These are phyloP conservation scores for Xylariomycetidae sp. DNA, from an alignment of 2,329 filamentous ascomycete genomes.

Conservation along the genomic window DNA sequence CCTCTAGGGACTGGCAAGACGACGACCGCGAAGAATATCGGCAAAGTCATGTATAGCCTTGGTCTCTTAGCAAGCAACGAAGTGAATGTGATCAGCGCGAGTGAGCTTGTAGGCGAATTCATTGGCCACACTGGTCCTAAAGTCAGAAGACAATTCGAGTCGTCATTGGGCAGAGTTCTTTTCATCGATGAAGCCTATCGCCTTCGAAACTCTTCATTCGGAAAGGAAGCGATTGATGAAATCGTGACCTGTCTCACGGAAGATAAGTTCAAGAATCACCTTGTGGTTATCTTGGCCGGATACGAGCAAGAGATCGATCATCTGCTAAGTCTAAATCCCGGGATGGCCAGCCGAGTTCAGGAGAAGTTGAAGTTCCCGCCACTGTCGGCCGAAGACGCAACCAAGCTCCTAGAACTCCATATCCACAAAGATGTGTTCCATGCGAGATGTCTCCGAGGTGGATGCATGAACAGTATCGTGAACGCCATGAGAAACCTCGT, in stretches of 20 bases:
- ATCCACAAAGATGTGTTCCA: slow-evolving; percentile 4
- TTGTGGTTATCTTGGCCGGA: slow-evolving; percentile 8
- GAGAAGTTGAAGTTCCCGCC: slow-evolving; percentile 8
- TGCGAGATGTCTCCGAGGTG: not conserved
- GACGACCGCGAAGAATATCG: slow-evolving; percentile 51
- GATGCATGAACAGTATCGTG: not conserved
- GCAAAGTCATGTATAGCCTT: slow-evolving; percentile 54
- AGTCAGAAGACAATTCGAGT: slow-evolving; percentile 44
- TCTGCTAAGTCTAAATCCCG: slow-evolving; percentile 9
- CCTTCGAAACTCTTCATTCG: slow-evolving; percentile 41
- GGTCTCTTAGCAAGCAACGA: slow-evolving; percentile 48
- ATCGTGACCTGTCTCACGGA: slow-evolving; percentile 17
- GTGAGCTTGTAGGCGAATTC: slow-evolving; percentile 51
- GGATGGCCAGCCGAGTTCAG: slow-evolving; percentile 9
- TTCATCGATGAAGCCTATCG: slow-evolving; percentile 55
- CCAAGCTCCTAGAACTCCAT: slow-evolving; percentile 2
- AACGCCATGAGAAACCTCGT: slow-evolving; percentile 4
- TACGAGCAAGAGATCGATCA: slow-evolving; percentile 6
- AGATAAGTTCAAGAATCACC: slow-evolving; percentile 4
- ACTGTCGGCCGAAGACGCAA: slow-evolving; percentile 1
- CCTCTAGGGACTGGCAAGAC: slow-evolving; percentile 27
- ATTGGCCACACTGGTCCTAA: slow-evolving; percentile 55
- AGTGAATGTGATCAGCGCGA: slow-evolving; percentile 49
- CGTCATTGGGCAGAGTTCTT: slow-evolving; percentile 48
- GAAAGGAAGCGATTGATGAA: slow-evolving; percentile 29